Evolutionary conservation across 805 yeast genomes (phyloP).

Genomic region (Candida broadrunensis): DNA sequence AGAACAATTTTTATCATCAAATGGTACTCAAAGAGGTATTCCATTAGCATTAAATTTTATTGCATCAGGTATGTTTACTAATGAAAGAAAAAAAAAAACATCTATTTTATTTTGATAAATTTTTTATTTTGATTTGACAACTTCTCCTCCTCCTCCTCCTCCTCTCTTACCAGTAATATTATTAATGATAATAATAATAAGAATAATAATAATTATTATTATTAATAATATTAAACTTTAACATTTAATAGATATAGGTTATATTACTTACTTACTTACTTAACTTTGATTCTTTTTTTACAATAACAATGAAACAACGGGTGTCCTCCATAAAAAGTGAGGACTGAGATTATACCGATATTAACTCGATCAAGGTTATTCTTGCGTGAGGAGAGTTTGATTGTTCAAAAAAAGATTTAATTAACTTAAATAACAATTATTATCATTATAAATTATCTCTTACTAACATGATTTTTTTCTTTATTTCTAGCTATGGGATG

Average conservation of each 20-base stretch:
- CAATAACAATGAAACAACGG: conserved; percentile 15
- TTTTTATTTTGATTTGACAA: too few relatives aligned
- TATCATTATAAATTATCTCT: too few relatives aligned
- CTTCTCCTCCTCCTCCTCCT: too few relatives aligned
- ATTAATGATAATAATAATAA: too few relatives aligned
- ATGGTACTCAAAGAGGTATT: conserved; percentile 74
- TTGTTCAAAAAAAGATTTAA: conserved; percentile 6
- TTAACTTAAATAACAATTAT: neutral
- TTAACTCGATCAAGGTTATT: conserved; percentile 43
- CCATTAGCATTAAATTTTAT: conserved; percentile 86
- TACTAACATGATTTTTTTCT: too few relatives aligned
- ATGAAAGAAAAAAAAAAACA: neutral
- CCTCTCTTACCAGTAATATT: too few relatives aligned
- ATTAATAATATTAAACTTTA: too few relatives aligned
- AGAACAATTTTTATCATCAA: conserved; percentile 66
- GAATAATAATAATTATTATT: too few relatives aligned
- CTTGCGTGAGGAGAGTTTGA: conserved; percentile 45
- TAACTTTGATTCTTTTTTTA: too few relatives aligned
- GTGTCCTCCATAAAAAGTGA: conserved; percentile 19
- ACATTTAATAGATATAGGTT: too few relatives aligned
- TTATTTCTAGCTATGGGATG: conserved; percentile 68
- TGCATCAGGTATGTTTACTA: conserved; percentile 82
- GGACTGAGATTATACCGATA: conserved; percentile 41
- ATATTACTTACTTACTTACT: too few relatives aligned
- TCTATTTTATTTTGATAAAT: neutral